Percentiles rank a stretch among this genome's conserved stretches.
Evolutionary conservation across 2,329 filamentous ascomycete genomes (phyloP).

Genomic region (Aspergillus spinulosporus): DNA sequence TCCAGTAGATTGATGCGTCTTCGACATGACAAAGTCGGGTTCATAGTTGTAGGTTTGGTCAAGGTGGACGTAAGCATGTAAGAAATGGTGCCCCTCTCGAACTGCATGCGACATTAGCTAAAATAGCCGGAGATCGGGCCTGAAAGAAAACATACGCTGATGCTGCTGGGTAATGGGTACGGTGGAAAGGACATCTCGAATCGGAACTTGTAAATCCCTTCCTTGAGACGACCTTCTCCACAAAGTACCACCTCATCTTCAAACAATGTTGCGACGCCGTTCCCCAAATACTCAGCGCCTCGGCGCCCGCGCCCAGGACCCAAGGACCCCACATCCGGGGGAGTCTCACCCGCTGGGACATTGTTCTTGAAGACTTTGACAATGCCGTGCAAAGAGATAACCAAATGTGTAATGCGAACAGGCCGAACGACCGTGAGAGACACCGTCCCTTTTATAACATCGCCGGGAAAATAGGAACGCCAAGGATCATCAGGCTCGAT

Average conservation of each 20-base stretch:
- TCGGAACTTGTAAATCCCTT: slow-evolving; percentile 66
- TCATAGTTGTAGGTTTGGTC: slow-evolving; percentile 83
- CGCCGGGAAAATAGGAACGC: slow-evolving; percentile 62
- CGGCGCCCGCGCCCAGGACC: slow-evolving; percentile 56
- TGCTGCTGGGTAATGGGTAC: slow-evolving; percentile 71
- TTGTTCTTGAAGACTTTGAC: slow-evolving; percentile 68
- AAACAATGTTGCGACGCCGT: slow-evolving; percentile 64
- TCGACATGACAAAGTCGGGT: slow-evolving; percentile 76
- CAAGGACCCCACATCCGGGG: slow-evolving; percentile 51
- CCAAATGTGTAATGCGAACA: slow-evolving; percentile 63
- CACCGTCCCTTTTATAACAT: slow-evolving; percentile 61
- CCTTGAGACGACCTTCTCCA: slow-evolving; percentile 62
- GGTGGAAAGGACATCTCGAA: slow-evolving; percentile 64
- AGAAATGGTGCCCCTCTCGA: slow-evolving; percentile 88
- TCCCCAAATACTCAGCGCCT: slow-evolving; percentile 59
- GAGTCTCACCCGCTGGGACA: slow-evolving; percentile 55
- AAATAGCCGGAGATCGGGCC: slow-evolving; percentile 1
- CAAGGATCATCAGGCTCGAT: slow-evolving; percentile 64
- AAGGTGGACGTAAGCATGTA: slow-evolving; percentile 89
- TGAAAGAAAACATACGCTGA: slow-evolving; percentile 68
- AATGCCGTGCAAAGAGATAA: slow-evolving; percentile 63
- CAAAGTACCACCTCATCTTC: slow-evolving; percentile 66
- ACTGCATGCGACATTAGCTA: slow-evolving; percentile 55
- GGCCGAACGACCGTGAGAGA: slow-evolving; percentile 61
- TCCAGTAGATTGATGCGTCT: slow-evolving; percentile 77